Evolutionary conservation across 177 flowering plant genomes (phyloP).

Genomic region (Vitis hybrid): DNA sequence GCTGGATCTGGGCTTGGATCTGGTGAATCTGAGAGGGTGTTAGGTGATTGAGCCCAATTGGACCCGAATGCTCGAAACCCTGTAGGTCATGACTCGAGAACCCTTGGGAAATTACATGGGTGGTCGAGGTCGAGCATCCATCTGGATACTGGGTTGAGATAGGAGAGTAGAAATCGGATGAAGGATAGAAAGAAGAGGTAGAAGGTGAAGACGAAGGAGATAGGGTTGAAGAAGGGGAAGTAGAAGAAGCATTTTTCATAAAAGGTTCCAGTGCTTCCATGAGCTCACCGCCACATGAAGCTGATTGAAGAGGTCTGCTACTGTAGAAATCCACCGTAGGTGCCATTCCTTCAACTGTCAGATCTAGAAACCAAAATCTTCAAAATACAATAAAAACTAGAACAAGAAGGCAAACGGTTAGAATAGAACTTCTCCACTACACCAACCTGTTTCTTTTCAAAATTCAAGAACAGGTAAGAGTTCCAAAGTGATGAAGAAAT

Average conservation of each 20-base stretch:
- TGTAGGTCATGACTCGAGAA: conserved; percentile 22
- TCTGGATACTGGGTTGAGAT: conserved; percentile 15
- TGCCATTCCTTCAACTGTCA: conserved; percentile 40
- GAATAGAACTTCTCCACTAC: too few species aligned
- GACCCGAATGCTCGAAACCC: conserved; percentile 31
- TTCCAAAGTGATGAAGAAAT: not conserved
- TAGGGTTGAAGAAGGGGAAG: conserved; percentile 11
- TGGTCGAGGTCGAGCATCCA: conserved; percentile 35
- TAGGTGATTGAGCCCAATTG: conserved; percentile 53
- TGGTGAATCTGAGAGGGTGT: conserved; percentile 55
- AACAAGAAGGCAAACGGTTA: not conserved
- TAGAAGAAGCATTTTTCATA: conserved; percentile 50
- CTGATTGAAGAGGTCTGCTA: conserved; percentile 36
- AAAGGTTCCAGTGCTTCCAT: conserved; percentile 94
- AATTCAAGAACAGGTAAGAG: conserved; percentile 43
- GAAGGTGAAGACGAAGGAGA: conserved; percentile 13
- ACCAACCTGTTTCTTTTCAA: conserved; percentile 46
- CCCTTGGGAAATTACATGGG: conserved; percentile 40
- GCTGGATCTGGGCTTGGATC: conserved; percentile 51
- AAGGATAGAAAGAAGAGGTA: conserved; percentile 1
- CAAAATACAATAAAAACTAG: not conserved
- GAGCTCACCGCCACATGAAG: conserved; percentile 63
- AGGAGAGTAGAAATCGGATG: conserved; percentile 12
- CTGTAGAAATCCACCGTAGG: conserved; percentile 58
- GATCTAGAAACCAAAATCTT: not conserved